phyloP scores from a whole-genome alignment of 768 basidiomycete genomes.

The Dictyophora rubrovolvata region DNA sequence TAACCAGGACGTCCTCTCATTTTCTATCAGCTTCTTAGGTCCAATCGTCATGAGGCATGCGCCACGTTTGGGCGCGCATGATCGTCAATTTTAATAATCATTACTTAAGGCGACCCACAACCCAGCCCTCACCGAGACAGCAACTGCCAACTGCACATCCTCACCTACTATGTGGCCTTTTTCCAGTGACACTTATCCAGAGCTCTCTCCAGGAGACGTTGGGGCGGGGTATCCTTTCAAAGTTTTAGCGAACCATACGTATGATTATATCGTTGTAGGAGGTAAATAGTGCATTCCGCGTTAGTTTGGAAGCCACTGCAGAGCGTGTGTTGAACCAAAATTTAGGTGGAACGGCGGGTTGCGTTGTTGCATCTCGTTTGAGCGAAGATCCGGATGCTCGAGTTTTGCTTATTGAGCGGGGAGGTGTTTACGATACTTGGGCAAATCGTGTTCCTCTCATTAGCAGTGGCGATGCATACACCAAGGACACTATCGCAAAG shows the following conservation, averaged over 20 bases:
- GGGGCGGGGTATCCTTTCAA: no score
- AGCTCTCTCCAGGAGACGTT: no score
- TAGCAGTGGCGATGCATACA: neutral
- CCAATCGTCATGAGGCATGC: no score
- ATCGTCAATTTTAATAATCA: no score
- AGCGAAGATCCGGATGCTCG: constrained; percentile 25
- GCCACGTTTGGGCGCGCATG: no score
- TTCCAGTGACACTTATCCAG: no score
- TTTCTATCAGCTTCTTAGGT: no score
- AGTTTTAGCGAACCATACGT: constrained; percentile 21
- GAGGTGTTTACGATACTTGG: constrained; percentile 4
- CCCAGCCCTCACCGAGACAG: no score
- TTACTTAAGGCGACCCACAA: no score
- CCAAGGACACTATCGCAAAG: neutral
- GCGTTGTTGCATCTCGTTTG: constrained; percentile 34
- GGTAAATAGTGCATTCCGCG: constrained; percentile 23
- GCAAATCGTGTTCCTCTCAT: neutral
- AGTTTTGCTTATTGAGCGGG: constrained; percentile 33
- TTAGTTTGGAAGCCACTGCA: neutral
- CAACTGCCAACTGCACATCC: no score
- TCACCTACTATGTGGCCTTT: no score
- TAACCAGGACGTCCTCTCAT: no score
- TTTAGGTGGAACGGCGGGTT: constrained; percentile 31
- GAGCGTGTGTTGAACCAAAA: neutral
- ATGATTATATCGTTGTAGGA: constrained; percentile 44